phyloP scores from a whole-genome alignment of 1,139 yeast species.

The Sporopachydermia cereana region DNA sequence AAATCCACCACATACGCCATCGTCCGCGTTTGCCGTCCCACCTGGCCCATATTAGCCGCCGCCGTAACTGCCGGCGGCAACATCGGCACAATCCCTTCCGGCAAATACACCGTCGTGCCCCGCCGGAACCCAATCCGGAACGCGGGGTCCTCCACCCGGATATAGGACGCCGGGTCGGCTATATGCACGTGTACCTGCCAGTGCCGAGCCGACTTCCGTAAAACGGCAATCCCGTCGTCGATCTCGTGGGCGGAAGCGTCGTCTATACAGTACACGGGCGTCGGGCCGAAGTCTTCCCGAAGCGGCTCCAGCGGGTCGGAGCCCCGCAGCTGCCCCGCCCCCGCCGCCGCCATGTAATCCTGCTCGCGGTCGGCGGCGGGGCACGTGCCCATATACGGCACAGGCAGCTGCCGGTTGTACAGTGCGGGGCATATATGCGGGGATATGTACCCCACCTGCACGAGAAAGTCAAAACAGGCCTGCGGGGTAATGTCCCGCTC shows the following conservation, averaged over 20 bases:
- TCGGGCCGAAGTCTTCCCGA: constrained; percentile 29
- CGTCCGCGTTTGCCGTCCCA: constrained; percentile 31
- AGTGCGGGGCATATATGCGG: constrained; percentile 31
- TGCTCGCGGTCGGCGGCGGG: constrained; percentile 28
- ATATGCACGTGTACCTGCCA: constrained; percentile 56
- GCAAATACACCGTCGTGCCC: constrained; percentile 64
- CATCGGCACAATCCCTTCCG: constrained; percentile 59
- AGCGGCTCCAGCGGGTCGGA: constrained; percentile 27
- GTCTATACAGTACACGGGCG: constrained; percentile 77
- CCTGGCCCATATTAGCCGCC: constrained; percentile 45
- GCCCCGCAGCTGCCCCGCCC: constrained; percentile 10
- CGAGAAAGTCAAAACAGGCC: constrained; percentile 36
- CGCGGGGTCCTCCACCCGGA: constrained; percentile 36
- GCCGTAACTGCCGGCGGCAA: constrained; percentile 49
- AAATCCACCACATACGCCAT: constrained; percentile 34
- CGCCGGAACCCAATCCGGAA: constrained; percentile 48
- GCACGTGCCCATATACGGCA: constrained; percentile 32
- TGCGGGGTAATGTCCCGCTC: constrained; percentile 34
- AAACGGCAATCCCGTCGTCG: constrained; percentile 82
- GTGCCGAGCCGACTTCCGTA: constrained; percentile 22
- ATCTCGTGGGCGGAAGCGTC: constrained; percentile 74
- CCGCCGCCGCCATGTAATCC: constrained; percentile 24
- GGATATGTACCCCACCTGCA: constrained; percentile 20
- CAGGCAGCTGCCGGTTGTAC: constrained; percentile 33
- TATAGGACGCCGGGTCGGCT: constrained; percentile 76